These are phyloP conservation scores for Penicillium sp. DNA, from an alignment of 2,329 filamentous ascomycete species.

Conservation along the genomic window DNA sequence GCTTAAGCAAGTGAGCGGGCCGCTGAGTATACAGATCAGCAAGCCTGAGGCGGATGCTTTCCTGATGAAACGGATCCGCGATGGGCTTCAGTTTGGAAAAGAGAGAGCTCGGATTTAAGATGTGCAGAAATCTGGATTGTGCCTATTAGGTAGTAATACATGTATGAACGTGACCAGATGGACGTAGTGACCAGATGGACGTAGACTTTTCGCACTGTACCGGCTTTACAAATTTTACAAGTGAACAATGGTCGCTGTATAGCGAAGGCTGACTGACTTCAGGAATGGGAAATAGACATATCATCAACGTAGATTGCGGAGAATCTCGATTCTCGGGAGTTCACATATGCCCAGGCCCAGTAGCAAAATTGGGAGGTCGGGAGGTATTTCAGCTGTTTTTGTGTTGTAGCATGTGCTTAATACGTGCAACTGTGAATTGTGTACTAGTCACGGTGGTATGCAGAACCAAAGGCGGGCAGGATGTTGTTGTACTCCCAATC, in stretches of 20 bases:
- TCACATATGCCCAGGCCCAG: not conserved
- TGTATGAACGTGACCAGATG: not conserved
- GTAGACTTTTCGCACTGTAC: not conserved
- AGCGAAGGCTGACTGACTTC: not conserved
- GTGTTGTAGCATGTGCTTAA: not conserved
- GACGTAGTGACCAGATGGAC: not conserved
- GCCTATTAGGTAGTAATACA: not conserved
- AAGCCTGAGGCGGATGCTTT: conserved; percentile 26
- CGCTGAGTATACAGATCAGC: conserved; percentile 28
- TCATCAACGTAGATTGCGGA: not conserved
- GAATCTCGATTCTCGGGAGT: not conserved
- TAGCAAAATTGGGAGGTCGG: not conserved
- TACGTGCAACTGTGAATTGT: not conserved
- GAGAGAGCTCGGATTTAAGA: conserved; percentile 22
- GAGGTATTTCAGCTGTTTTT: not conserved
- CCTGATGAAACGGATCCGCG: conserved; percentile 21
- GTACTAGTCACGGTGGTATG: not conserved
- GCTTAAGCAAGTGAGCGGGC: conserved; percentile 31
- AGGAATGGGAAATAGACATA: not conserved
- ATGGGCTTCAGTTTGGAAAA: conserved; percentile 19
- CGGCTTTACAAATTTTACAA: not conserved
- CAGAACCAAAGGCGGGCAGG: not conserved
- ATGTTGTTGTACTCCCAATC: not conserved
- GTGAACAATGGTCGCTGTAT: not conserved
- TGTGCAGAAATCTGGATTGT: not conserved